A percentile compares a stretch with the other conserved stretches of the same genome.
These are phyloP conservation scores for Oidiodendron maius DNA, from an alignment of 495 filamentous ascomycete genomes.

Conservation along the genomic window DNA sequence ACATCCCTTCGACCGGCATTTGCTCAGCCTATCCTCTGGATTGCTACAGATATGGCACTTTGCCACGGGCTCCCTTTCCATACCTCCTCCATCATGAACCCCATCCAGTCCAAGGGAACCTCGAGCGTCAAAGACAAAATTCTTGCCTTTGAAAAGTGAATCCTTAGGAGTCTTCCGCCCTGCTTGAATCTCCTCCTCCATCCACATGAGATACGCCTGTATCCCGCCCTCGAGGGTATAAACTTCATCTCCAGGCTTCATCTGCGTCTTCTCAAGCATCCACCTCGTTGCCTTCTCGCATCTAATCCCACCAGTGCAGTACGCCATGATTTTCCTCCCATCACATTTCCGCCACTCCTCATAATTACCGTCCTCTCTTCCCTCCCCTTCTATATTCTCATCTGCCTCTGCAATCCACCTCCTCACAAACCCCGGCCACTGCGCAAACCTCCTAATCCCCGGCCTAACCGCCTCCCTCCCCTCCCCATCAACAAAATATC, in stretches of 20 bases:
- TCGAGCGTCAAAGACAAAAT: slow-evolving; percentile 25
- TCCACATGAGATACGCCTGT: slow-evolving; percentile 21
- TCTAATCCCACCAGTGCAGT: slow-evolving; percentile 23
- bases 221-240: slow-evolving; percentile 22
- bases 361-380: background rate
- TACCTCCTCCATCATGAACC: background rate
- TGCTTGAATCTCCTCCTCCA: slow-evolving; percentile 17
- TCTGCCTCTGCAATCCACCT: background rate
- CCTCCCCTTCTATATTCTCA: background rate
- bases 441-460: slow-evolving; percentile 18
- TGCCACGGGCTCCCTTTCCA: slow-evolving; percentile 12
- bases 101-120: slow-evolving; percentile 9
- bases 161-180: slow-evolving; percentile 16
- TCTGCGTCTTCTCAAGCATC: slow-evolving; percentile 15
- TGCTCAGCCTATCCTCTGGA: slow-evolving; percentile 13
- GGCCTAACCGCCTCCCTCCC: slow-evolving; percentile 17
- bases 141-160: slow-evolving; percentile 18
- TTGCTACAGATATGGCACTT: slow-evolving; percentile 17
- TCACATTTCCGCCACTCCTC: background rate
- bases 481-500: slow-evolving; percentile 16
- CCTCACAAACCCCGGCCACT: slow-evolving; percentile 21
- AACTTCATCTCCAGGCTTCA: slow-evolving; percentile 7
- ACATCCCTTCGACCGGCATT: slow-evolving; percentile 19
- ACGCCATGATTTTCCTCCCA: slow-evolving; percentile 11
- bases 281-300: slow-evolving; percentile 23